Conservation (phyloP, 2,329 filamentous ascomycete genomes). For the Botrytis galanthina region DNA sequence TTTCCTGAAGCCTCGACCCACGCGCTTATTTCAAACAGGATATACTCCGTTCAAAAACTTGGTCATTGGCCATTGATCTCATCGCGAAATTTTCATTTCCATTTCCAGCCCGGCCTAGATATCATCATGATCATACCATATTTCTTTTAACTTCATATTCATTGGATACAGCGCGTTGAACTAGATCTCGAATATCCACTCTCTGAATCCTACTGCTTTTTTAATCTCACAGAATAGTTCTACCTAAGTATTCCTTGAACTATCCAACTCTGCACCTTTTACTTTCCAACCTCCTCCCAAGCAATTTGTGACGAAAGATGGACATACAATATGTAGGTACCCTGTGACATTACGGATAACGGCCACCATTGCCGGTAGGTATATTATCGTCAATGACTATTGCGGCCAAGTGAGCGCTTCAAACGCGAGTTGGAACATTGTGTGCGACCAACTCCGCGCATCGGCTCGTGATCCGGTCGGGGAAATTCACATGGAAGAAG, state of each 20-base stretch:
- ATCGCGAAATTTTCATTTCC: background rate
- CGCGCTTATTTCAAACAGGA: constrained; percentile 2
- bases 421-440: background rate
- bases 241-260: background rate
- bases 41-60: constrained; percentile 4
- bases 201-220: background rate
- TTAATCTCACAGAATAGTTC: background rate
- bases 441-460: background rate
- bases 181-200: background rate
- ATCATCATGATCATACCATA: background rate
- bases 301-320: background rate
- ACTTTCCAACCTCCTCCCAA: background rate
- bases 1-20: background rate
- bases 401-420: background rate
- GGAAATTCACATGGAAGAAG: background rate
- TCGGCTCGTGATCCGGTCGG: background rate
- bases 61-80: background rate
- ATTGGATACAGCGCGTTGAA: background rate
- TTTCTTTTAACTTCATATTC: background rate
- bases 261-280: background rate
- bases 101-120: background rate
- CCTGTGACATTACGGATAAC: background rate
- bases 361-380: background rate
- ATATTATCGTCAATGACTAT: background rate
- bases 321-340: background rate